A percentile compares a stretch with the other conserved stretches of the same genome.
phyloP scores from a whole-genome alignment of 73 alveolate species.

The Diophrys appendiculata region DNA sequence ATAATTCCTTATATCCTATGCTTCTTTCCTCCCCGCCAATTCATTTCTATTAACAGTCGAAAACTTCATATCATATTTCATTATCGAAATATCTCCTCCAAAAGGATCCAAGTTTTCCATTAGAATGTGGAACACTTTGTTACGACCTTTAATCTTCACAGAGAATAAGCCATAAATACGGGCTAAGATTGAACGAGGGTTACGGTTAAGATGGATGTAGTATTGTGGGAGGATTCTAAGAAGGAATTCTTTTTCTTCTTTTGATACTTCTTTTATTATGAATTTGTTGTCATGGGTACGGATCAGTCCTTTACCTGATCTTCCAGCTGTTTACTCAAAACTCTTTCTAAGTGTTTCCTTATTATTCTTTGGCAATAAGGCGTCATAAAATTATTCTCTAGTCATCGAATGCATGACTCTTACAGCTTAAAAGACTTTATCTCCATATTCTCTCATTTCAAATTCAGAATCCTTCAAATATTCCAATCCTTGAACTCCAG shows the following conservation, averaged over 20 bases:
- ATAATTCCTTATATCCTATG: conserved; percentile 25
- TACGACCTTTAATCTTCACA: conserved; percentile 10
- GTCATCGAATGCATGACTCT: conserved; percentile 34
- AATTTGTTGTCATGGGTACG: conserved; percentile 4
- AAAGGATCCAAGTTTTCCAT: conserved; percentile 8
- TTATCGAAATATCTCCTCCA: conserved; percentile 4
- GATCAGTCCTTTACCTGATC: conserved; percentile 3
- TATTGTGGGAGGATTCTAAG: background rate
- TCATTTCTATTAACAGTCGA: conserved; percentile 60
- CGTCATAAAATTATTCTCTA: conserved; percentile 30
- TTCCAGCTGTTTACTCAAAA: conserved; percentile 7
- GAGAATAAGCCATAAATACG: conserved; percentile 42
- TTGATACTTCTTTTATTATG: conserved; percentile 2
- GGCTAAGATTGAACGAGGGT: conserved; percentile 39
- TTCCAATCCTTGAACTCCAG: background rate
- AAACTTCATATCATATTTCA: conserved; percentile 65
- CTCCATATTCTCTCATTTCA: conserved; percentile 38
- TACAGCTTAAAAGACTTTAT: conserved; percentile 26
- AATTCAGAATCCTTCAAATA: conserved; percentile 7
- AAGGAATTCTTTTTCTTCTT: conserved; percentile 8
- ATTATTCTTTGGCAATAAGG: conserved; percentile 10
- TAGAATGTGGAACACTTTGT: background rate
- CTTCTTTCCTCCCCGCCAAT: conserved; percentile 28
- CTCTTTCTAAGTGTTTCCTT: background rate
- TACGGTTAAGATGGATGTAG: conserved; percentile 11